phyloP scores from a whole-genome alignment of 805 yeast species.

The Candida pseudofarinosa region DNA sequence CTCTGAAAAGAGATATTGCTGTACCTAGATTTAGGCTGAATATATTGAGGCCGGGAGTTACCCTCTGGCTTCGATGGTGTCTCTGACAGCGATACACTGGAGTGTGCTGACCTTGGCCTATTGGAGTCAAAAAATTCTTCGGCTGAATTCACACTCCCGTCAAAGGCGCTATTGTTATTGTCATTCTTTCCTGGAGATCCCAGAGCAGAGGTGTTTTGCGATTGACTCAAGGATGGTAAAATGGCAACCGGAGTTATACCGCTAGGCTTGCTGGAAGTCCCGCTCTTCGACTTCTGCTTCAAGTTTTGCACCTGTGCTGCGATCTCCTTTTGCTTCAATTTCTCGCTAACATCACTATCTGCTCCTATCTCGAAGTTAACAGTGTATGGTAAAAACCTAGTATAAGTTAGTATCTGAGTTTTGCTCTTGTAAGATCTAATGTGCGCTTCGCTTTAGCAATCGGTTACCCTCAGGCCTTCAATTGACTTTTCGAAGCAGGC shows the following conservation, averaged over 20 bases:
- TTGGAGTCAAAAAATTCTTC: conserved; percentile 49
- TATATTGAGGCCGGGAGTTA: conserved; percentile 27
- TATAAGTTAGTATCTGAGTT: conserved; percentile 13
- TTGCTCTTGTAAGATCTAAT: background rate
- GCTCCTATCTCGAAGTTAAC: conserved; percentile 59
- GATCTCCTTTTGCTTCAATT: background rate
- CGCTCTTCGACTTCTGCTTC: conserved; percentile 1
- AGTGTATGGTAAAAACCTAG: conserved; percentile 66
- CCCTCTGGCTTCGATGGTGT: conserved; percentile 17
- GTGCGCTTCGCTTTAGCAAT: background rate
- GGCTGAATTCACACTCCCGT: conserved; percentile 36
- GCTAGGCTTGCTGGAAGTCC: conserved; percentile 6
- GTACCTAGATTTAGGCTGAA: conserved; percentile 45
- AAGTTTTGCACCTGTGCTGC: background rate
- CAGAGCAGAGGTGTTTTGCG: conserved; percentile 19
- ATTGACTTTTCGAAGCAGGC: conserved; percentile 65
- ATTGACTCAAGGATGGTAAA: conserved; percentile 33
- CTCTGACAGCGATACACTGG: conserved; percentile 11
- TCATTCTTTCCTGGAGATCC: conserved; percentile 7
- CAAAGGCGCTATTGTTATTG: background rate
- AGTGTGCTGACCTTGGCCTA: conserved; percentile 3
- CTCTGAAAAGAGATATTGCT: conserved; percentile 21
- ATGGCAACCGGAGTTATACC: conserved; percentile 20
- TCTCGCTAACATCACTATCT: conserved; percentile 1
- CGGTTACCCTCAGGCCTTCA: background rate